Conservation (phyloP, 2,329 filamentous ascomycete species). For the Neurospora crassa region DNA sequence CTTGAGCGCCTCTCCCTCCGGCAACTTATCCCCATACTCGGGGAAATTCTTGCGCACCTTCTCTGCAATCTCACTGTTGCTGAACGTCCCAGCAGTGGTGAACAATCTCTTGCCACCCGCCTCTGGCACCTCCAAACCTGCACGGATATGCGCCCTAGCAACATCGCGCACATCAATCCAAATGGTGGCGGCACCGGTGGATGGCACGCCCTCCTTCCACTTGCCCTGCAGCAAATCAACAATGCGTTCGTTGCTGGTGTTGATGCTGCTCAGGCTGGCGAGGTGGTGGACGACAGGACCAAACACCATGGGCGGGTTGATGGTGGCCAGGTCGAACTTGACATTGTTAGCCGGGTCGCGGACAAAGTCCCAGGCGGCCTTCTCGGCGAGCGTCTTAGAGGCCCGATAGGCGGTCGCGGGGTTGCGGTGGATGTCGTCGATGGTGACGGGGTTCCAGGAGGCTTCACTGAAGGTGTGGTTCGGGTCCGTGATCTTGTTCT, state of each 20-base stretch:
- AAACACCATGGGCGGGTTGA: constrained; percentile 46
- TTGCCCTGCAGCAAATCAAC: constrained; percentile 39
- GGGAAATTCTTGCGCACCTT: constrained; percentile 39
- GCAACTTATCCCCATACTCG: constrained; percentile 37
- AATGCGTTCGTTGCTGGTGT: constrained; percentile 44
- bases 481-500: constrained; percentile 27
- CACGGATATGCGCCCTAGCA: constrained; percentile 41
- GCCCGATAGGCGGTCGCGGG: constrained; percentile 40
- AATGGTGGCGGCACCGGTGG: constrained; percentile 30
- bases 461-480: constrained; percentile 33
- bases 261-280: constrained; percentile 34
- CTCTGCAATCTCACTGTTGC: constrained; percentile 34
- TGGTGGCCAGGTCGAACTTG: constrained; percentile 40
- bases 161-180: constrained; percentile 50
- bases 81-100: constrained; percentile 36
- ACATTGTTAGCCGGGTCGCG: constrained; percentile 26
- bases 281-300: constrained; percentile 43
- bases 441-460: constrained; percentile 44
- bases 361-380: constrained; percentile 44
- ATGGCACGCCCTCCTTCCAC: constrained; percentile 35
- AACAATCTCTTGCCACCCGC: constrained; percentile 43
- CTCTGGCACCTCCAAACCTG: constrained; percentile 35
- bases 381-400: constrained; percentile 45
- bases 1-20: constrained; percentile 32
- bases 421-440: constrained; percentile 31